phyloP scores from a whole-genome alignment of 2,329 filamentous ascomycete species.

The Paraphoma sp. region DNA sequence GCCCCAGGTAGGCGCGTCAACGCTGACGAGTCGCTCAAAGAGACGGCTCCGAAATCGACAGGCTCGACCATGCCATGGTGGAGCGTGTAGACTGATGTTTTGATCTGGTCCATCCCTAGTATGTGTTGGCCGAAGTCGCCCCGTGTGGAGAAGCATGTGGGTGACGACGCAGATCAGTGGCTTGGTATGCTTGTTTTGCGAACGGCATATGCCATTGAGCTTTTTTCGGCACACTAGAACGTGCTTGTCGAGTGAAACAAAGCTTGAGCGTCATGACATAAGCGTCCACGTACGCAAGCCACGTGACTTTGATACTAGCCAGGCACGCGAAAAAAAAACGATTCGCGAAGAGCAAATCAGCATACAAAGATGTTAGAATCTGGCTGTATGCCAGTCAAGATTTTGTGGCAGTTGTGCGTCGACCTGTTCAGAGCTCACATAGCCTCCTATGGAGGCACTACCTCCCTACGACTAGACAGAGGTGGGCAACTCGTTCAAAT shows the following conservation, averaged over 20 bases:
- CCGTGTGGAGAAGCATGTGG: neutral
- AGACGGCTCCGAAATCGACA: neutral
- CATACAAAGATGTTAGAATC: too few relatives aligned
- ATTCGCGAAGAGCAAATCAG: neutral
- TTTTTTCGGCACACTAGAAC: neutral
- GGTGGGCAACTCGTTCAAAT: too few relatives aligned
- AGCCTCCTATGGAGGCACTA: too few relatives aligned
- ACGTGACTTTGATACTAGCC: neutral
- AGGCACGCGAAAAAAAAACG: neutral
- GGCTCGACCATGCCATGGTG: neutral
- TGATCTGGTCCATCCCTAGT: neutral
- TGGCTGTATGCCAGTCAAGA: too few relatives aligned
- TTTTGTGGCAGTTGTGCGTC: too few relatives aligned
- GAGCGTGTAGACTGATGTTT: neutral
- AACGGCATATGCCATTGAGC: neutral
- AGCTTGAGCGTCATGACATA: neutral
- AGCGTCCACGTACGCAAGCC: slow-evolving; percentile 1
- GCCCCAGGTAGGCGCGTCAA: neutral
- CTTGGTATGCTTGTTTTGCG: neutral
- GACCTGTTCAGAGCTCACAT: too few relatives aligned
- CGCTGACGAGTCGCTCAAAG: neutral
- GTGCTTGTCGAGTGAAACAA: neutral
- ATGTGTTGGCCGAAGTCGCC: neutral
- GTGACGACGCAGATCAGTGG: neutral
- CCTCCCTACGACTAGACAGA: too few relatives aligned